A percentile compares a stretch with the other conserved stretches of the same genome.
These are phyloP conservation scores for Firmiana major DNA, from an alignment of 345 rosid genomes.

Conservation along the genomic window DNA sequence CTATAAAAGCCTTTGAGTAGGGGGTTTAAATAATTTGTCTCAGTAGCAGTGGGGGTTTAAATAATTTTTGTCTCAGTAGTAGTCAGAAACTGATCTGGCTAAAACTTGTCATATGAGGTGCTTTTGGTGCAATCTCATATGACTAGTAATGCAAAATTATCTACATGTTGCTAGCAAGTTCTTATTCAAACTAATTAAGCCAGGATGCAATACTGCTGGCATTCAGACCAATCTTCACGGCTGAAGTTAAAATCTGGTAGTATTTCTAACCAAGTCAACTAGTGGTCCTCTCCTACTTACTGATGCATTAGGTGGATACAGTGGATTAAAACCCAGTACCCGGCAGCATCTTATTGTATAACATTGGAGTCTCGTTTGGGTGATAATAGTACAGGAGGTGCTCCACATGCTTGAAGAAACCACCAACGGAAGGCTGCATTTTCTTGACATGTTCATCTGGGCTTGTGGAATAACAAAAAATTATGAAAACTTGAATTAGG, in stretches of 20 bases:
- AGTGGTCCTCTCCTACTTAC: not conserved
- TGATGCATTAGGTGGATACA: not conserved
- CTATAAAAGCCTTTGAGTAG: not conserved
- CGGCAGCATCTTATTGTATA: not conserved
- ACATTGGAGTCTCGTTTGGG: not conserved
- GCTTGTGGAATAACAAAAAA: not conserved
- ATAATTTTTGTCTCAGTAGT: not conserved
- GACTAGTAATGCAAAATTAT: not conserved
- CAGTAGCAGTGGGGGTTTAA: not conserved
- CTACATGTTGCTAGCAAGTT: not conserved
- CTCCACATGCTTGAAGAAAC: not conserved
- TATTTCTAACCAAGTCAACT: not conserved
- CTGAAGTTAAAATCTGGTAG: not conserved
- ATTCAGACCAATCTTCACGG: not conserved
- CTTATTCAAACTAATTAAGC: not conserved
- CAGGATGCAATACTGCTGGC: not conserved
- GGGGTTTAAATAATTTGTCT: not conserved
- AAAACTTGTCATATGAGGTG: not conserved
- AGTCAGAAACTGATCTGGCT: not conserved
- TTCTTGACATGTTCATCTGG: not conserved
- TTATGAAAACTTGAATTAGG: not conserved
- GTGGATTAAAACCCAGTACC: slow-evolving; percentile 3
- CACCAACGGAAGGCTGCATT: not conserved
- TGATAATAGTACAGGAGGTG: not conserved
- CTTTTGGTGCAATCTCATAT: not conserved